phyloP scores from a whole-genome alignment of 163 green algal genomes.

The Volvox carteri region DNA sequence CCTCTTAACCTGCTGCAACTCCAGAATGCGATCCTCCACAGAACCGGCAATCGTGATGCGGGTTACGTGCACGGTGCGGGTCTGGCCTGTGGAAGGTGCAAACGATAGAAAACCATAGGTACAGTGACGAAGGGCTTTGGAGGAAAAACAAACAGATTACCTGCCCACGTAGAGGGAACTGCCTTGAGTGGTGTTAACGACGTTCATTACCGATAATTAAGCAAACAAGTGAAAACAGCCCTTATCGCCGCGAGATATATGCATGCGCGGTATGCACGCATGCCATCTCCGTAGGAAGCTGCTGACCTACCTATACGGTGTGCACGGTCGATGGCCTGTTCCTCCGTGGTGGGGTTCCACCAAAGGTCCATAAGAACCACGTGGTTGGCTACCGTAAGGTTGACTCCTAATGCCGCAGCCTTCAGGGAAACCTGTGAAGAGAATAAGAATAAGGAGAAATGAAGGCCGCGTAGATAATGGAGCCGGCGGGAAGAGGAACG shows the following conservation, averaged over 20 bases:
- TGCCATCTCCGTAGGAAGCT: too few species aligned
- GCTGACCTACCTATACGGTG: constrained; percentile 92
- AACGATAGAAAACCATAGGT: too few species aligned
- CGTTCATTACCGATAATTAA: too few species aligned
- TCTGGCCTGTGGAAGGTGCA: constrained; percentile 62
- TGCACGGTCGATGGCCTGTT: constrained; percentile 93
- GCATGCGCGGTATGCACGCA: too few species aligned
- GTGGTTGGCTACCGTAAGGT: constrained; percentile 91
- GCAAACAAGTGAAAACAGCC: too few species aligned
- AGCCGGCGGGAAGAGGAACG: too few species aligned
- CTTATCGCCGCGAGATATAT: too few species aligned
- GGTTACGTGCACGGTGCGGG: constrained; percentile 76
- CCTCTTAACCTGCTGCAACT: constrained; percentile 81
- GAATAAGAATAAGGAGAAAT: not conserved
- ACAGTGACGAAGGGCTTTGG: too few species aligned
- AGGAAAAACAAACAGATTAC: too few species aligned
- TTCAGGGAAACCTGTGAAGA: constrained; percentile 82
- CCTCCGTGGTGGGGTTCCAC: constrained; percentile 79
- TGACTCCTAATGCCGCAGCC: constrained; percentile 88
- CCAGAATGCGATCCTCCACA: constrained; percentile 93
- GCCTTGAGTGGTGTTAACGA: too few species aligned
- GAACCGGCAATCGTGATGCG: constrained; percentile 84
- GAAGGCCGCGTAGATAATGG: too few species aligned
- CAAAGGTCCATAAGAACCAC: constrained; percentile 87
- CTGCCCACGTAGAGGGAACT: too few species aligned